Conservation (phyloP, 495 filamentous ascomycete genomes). For the Tuber melanosporum region DNA sequence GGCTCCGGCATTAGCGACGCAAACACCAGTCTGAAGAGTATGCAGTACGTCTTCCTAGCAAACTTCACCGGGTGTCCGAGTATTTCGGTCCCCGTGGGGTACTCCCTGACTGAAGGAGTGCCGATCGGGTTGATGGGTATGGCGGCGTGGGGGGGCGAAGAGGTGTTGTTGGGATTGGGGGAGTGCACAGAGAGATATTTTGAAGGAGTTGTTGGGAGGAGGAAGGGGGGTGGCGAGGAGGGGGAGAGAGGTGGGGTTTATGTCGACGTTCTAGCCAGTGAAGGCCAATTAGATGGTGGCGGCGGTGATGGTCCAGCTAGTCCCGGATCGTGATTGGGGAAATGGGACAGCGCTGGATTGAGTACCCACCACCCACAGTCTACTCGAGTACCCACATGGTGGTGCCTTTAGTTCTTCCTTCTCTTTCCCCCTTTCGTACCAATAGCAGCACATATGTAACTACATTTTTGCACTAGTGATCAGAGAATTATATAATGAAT, state of each 20-base stretch:
- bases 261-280: neutral
- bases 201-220: conserved; percentile 42
- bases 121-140: conserved; percentile 87
- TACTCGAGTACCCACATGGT: neutral
- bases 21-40: conserved; percentile 64
- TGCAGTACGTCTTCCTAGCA: conserved; percentile 84
- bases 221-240: conserved; percentile 20
- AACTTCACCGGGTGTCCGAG: conserved; percentile 77
- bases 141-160: conserved; percentile 82
- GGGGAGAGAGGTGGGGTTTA: conserved; percentile 10
- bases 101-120: conserved; percentile 49
- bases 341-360: neutral
- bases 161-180: conserved; percentile 68
- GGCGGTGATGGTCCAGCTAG: neutral
- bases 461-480: neutral
- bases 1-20: conserved; percentile 65
- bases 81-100: conserved; percentile 72
- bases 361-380: neutral
- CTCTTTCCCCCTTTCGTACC: neutral
- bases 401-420: neutral
- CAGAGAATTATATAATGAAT: neutral
- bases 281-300: neutral
- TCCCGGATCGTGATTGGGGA: neutral
- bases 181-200: conserved; percentile 57
- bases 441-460: neutral